These are phyloP conservation scores for Teunomyces tritomae DNA, from an alignment of 805 yeast species.

Conservation along the genomic window DNA sequence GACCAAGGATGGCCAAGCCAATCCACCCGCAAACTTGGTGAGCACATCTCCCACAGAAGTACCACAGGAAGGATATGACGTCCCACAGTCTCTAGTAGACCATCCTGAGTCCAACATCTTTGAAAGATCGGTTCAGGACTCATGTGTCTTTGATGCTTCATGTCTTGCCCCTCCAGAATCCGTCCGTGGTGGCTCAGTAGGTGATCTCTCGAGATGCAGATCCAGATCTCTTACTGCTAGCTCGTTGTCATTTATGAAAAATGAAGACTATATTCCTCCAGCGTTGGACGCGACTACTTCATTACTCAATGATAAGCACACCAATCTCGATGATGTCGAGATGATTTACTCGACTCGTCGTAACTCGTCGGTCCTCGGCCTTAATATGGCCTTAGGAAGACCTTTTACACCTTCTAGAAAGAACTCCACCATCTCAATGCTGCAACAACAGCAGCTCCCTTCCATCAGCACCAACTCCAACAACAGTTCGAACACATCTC, in stretches of 20 bases:
- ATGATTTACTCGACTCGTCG: constrained; percentile 60
- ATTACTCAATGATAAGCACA: constrained; percentile 55
- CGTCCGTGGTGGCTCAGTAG: not conserved
- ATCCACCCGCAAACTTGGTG: constrained; percentile 3
- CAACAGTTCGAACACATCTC: constrained; percentile 2
- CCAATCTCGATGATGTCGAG: constrained; percentile 68
- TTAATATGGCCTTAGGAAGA: constrained; percentile 49
- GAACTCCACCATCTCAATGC: constrained; percentile 30
- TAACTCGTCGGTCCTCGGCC: constrained; percentile 51
- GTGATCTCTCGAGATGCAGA: constrained; percentile 6
- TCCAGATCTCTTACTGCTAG: constrained; percentile 21
- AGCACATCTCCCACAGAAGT: constrained; percentile 10
- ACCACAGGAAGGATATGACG: not conserved
- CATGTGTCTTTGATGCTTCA: constrained; percentile 11
- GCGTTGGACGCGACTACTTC: constrained; percentile 75
- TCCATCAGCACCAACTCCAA: constrained; percentile 9
- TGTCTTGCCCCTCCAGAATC: not conserved
- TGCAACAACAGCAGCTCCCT: constrained; percentile 10
- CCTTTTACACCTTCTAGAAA: constrained; percentile 39
- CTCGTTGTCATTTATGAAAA: constrained; percentile 30
- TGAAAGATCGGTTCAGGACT: constrained; percentile 43
- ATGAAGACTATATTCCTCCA: constrained; percentile 75
- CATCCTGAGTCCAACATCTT: constrained; percentile 31
- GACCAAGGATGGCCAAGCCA: not conserved
- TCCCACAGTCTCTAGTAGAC: constrained; percentile 15